phyloP scores from a whole-genome alignment of 805 yeast species.

The Isabelozyma rhagii region DNA sequence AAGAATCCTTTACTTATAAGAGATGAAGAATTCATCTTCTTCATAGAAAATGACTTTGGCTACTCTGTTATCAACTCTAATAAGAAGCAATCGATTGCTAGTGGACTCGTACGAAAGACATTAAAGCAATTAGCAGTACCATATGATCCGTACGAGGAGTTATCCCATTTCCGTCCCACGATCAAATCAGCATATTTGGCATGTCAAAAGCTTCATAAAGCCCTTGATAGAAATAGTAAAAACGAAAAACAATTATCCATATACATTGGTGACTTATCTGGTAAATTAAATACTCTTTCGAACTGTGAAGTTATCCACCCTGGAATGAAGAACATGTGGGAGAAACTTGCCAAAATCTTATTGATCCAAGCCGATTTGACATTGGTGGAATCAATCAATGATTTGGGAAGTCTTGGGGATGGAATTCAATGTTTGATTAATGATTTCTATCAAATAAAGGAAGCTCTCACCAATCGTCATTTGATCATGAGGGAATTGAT shows the following conservation, averaged over 20 bases:
- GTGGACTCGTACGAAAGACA: conserved; percentile 85
- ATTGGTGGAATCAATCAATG: conserved; percentile 66
- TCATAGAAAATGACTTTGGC: conserved; percentile 73
- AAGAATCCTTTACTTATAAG: conserved; percentile 75
- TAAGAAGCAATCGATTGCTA: conserved; percentile 59
- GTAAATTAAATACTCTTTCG: conserved; percentile 37
- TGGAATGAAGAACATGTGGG: conserved; percentile 79
- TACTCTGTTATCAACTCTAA: conserved; percentile 60
- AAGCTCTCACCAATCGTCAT: conserved; percentile 89
- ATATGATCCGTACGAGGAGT: conserved; percentile 76
- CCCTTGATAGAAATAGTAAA: conserved; percentile 54
- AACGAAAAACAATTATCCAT: conserved; percentile 50
- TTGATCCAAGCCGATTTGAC: conserved; percentile 73
- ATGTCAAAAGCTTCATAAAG: conserved; percentile 51
- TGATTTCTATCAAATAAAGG: conserved; percentile 86
- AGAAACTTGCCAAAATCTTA: conserved; percentile 65
- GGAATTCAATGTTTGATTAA: conserved; percentile 59
- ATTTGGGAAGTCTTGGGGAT: conserved; percentile 75
- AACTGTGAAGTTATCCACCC: conserved; percentile 49
- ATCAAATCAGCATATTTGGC: conserved; percentile 70
- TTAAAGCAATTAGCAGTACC: conserved; percentile 91
- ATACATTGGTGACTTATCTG: conserved; percentile 47
- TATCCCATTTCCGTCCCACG: conserved; percentile 83
- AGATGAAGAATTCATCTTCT: conserved; percentile 84
- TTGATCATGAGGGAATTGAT: conserved; percentile 83